Evolutionary conservation across 2,329 filamentous ascomycete genomes (phyloP).

Genomic region (Canariomyces notabilis): DNA sequence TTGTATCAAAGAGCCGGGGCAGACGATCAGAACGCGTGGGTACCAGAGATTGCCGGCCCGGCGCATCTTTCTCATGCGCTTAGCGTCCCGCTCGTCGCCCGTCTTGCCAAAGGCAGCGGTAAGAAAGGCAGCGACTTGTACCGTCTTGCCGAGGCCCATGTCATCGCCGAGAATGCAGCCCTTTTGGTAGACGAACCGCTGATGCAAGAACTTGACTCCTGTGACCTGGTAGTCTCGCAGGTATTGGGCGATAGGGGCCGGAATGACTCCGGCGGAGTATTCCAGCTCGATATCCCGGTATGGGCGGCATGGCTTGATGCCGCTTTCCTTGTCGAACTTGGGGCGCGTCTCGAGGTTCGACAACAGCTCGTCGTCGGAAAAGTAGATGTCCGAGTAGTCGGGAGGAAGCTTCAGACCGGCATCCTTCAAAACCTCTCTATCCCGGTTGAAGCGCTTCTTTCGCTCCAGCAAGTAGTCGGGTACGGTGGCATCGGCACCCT

Average conservation of each 20-base stretch:
- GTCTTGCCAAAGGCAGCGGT: constrained; percentile 92
- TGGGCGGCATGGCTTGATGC: constrained; percentile 58
- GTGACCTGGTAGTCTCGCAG: constrained; percentile 86
- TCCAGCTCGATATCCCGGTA: constrained; percentile 73
- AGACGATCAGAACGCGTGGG: constrained; percentile 76
- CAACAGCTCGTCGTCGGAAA: constrained; percentile 58
- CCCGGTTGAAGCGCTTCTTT: constrained; percentile 62
- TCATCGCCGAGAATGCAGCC: constrained; percentile 92
- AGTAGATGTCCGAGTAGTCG: constrained; percentile 67
- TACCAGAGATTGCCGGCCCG: constrained; percentile 66
- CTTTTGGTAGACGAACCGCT: constrained; percentile 83
- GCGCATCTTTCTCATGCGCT: constrained; percentile 82
- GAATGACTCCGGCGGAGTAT: constrained; percentile 75
- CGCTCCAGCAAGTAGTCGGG: constrained; percentile 70
- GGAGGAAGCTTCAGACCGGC: constrained; percentile 73
- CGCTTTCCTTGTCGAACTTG: constrained; percentile 50
- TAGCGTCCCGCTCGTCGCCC: constrained; percentile 76
- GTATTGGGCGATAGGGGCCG: constrained; percentile 85
- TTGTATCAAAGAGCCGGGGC: constrained; percentile 78
- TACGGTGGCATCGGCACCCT: constrained; percentile 42
- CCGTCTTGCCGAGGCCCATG: constrained; percentile 96
- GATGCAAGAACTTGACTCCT: constrained; percentile 79
- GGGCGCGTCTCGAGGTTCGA: constrained; percentile 60
- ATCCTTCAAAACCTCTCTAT: constrained; percentile 54
- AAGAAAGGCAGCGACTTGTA: constrained; percentile 90